Conservation (phyloP, 2,329 filamentous ascomycete genomes). For the Diaporthe sp. region DNA sequence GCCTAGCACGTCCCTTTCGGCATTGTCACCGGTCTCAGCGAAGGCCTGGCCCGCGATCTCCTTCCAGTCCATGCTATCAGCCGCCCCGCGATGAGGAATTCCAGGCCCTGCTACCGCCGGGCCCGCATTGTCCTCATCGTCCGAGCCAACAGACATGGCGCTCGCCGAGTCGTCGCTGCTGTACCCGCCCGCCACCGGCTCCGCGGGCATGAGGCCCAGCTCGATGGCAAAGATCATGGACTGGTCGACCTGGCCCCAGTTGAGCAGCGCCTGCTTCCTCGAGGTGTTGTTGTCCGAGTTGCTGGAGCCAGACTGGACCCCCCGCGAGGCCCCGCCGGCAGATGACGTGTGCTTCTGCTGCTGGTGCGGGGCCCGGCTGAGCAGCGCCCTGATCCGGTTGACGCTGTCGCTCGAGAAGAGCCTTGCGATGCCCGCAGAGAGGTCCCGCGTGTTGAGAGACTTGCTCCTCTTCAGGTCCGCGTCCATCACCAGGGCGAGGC, state of each 20-base stretch:
- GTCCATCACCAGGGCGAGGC: constrained; percentile 56
- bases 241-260: constrained; percentile 29
- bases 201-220: constrained; percentile 25
- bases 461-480: constrained; percentile 54
- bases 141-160: constrained; percentile 30
- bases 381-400: constrained; percentile 7
- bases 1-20: constrained; percentile 46
- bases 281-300: constrained; percentile 11
- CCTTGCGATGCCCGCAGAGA: constrained; percentile 48
- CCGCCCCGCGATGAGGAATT: background rate
- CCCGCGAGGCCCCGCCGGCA: background rate
- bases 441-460: constrained; percentile 52
- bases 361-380: background rate
- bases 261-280: constrained; percentile 7
- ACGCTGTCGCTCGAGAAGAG: background rate
- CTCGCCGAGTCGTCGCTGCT: background rate
- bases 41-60: constrained; percentile 21
- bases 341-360: constrained; percentile 1
- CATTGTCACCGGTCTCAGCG: constrained; percentile 44
- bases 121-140: constrained; percentile 39
- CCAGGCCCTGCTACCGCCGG: background rate
- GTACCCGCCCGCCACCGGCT: background rate
- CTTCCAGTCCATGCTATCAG: constrained; percentile 11
- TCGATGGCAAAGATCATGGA: constrained; percentile 28
- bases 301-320: background rate